Evolutionary conservation across 371 early-diverging fungal species (phyloP), one percentile per base, ranked within the genome.

Genomic region (Haplosporangium sp.): DNA sequence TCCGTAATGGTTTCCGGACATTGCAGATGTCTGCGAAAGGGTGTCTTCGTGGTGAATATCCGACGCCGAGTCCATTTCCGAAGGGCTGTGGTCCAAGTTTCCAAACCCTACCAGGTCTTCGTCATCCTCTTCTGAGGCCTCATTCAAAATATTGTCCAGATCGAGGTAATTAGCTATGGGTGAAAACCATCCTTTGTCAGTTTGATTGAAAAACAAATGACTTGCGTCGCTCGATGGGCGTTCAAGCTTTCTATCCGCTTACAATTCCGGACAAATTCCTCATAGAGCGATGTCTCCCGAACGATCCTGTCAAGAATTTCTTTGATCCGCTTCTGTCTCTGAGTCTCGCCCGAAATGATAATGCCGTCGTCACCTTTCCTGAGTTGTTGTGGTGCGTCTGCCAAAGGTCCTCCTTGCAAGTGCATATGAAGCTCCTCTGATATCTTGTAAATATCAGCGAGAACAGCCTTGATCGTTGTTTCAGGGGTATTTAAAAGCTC

Each of bases 191-290:
- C 14, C 6, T 3, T n/a, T 55, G 20, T 29, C 14, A 21, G n/a
- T 10, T 40, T 57, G n/a, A 18, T 45, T 2, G 6, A 38, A 12
- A 20, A 13, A 5, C 20, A 20, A 5, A 29, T 2, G 29, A 29
- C 29, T 4, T 29, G 4, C 4, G 29, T 29, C 29, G 29, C 29
- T 29, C 29, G 29, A 29, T 2, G 4, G 29, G 29, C 29, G 29
- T 29, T 4, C 1, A 29, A 29, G 4, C 29, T 29, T 29, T 29
- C 29, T 29, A 29, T 29, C 29, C 29, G 29, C 82, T 64, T 84
- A 93, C 94, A 91, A 79, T 86, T 86, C 20, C 89, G 88, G 12
- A 90, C 86, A 85, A 94, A 94, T 69, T 94, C 92, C 72, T 92
- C 91, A 53, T 92, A 93, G 1, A 94, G 70, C 0, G 90, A 87